A percentile compares a stretch with the other conserved stretches of the same genome.
phyloP scores from a whole-genome alignment of 106 monocot genomes.

The Allium fistulosum region DNA sequence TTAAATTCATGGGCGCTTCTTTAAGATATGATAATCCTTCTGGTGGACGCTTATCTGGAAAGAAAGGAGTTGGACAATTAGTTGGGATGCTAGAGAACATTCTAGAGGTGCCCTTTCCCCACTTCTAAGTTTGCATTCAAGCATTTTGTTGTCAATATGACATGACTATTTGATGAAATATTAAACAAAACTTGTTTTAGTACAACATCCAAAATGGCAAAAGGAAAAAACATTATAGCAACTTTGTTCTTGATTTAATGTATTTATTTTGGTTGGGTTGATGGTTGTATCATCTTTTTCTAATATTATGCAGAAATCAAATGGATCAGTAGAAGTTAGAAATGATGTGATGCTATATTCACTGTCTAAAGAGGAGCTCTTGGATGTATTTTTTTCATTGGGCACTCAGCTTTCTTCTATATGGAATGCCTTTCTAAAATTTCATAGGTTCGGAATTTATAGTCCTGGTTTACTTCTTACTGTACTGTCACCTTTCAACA shows the following conservation, averaged over 20 bases:
- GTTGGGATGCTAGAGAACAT: slow-evolving; percentile 43
- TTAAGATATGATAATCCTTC: slow-evolving; percentile 16
- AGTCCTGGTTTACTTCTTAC: no score
- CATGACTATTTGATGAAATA: no score
- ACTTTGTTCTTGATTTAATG: no score
- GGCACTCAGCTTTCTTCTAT: slow-evolving; percentile 70
- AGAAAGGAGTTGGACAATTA: slow-evolving; percentile 37
- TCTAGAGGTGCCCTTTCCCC: slow-evolving; percentile 42
- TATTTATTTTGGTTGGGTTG: neutral
- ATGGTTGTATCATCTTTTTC: neutral
- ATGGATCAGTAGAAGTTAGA: slow-evolving; percentile 44
- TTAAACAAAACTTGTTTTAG: no score
- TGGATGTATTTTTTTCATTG: slow-evolving; percentile 52
- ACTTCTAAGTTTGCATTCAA: no score
- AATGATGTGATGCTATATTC: slow-evolving; percentile 59
- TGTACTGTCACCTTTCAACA: no score
- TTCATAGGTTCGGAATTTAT: slow-evolving; percentile 51
- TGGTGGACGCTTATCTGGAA: slow-evolving; percentile 14
- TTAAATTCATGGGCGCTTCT: slow-evolving; percentile 28
- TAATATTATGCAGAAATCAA: slow-evolving; percentile 53
- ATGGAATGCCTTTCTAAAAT: slow-evolving; percentile 93
- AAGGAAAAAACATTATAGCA: no score
- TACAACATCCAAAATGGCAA: no score
- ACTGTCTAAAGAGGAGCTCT: slow-evolving; percentile 66
- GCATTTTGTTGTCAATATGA: no score